Evolutionary conservation across 306 rosid genomes (phyloP), one percentile per base, ranked within the genome.

Genomic region (Macrotyloma uniflorum): DNA sequence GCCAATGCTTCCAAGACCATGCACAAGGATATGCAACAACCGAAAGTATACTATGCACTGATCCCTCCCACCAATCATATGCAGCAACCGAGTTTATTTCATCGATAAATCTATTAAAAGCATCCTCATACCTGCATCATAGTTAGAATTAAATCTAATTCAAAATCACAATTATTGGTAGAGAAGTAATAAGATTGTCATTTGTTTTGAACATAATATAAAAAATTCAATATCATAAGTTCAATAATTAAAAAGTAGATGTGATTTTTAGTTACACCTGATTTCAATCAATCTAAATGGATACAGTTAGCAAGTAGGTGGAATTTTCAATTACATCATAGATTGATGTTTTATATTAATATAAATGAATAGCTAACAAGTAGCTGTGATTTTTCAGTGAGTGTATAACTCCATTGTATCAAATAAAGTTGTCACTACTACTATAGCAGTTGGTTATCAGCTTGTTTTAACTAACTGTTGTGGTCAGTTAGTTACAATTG

Each of bases 21-120:
- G 98, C 97, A 83, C 98, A 94, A 76, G 98, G 98, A 89, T 90
- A 94, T 68, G 96, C 98, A 40, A 92, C 85, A 80, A 94, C 86
- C 18, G 94, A 94, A 83, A 94, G 98, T 84, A 94, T 94, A 80
- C 94, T 92, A 78, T 94, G 93, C 57, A 94, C 97, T 33, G 98
- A 94, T 76, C 98, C 98, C 80, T 94, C 98, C 98, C 98, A 94
- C 98, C 98, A 94, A 84, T 94, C 95, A 87, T 92, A 94, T 50
- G 98, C 98, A 76, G 97, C 88, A 30, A 94, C 98, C 18, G 96
- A 94, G 79, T 94, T 94, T 77, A 94, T 82, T 83, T 89, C 98
- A 83, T 94, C 98, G 42, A 94, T 94, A 75, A 94, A 94, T 85
- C 98, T 92, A 85, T 94, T 94, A 86, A 92, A 94, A 66, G 96